A percentile compares a stretch with the other conserved stretches of the same genome.
Conservation (phyloP, 2,329 filamentous ascomycete species). For the Canariomyces notabilis region DNA sequence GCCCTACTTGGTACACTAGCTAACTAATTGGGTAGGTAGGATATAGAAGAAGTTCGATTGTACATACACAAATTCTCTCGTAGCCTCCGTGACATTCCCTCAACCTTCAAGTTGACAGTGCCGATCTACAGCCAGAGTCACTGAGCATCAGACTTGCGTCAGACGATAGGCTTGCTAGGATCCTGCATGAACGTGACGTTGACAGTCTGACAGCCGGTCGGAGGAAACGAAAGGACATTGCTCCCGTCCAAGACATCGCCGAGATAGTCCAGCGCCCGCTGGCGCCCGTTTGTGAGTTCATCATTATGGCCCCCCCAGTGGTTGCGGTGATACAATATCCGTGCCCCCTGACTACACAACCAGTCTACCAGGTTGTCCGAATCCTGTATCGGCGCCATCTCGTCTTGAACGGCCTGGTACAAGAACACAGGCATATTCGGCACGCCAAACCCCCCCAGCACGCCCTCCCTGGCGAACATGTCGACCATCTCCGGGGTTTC, state of each 20-base stretch:
- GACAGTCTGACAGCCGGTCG: conserved; percentile 11
- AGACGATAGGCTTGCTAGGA: conserved; percentile 1
- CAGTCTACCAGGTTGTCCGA: conserved; percentile 36
- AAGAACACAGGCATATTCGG: conserved; percentile 40
- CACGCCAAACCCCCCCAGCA: conserved; percentile 30
- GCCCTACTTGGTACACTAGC: too few species aligned
- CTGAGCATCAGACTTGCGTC: too few species aligned
- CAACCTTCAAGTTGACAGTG: too few species aligned
- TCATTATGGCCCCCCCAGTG: conserved; percentile 36
- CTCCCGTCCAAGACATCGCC: conserved; percentile 12
- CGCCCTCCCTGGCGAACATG: conserved; percentile 14
- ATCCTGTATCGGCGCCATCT: conserved; percentile 36
- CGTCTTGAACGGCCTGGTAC: conserved; percentile 41
- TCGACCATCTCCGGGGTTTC: conserved; percentile 1
- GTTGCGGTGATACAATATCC: conserved; percentile 40
- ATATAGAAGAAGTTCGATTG: too few species aligned
- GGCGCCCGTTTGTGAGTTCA: conserved; percentile 26
- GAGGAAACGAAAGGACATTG: conserved; percentile 1
- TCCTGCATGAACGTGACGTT: conserved; percentile 13
- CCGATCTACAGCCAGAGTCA: too few species aligned
- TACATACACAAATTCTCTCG: too few species aligned
- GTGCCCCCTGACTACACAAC: conserved; percentile 37
- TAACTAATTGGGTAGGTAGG: too few species aligned
- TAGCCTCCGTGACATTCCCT: too few species aligned
- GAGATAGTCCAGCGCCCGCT: conserved; percentile 16